Conservation (phyloP, 306 rosid species). For the Amphicarpaea edgeworthii region DNA sequence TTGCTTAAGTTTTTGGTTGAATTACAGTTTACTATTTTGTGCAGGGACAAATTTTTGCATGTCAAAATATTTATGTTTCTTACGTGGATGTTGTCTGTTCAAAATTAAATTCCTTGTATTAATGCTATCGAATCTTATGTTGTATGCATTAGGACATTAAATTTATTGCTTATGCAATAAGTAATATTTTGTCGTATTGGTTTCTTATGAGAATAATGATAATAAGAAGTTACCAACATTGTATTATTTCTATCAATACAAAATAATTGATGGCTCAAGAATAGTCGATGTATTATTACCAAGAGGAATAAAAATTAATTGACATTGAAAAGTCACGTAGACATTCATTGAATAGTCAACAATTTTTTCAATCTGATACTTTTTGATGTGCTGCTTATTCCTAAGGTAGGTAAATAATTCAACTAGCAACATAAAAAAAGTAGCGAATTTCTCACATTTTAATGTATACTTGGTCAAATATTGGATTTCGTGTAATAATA, state of each 20-base stretch:
- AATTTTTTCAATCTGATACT: neutral
- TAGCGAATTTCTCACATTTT: no score
- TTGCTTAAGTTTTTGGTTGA: neutral
- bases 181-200: no score
- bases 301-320: neutral
- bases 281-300: neutral
- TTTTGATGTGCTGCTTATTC: neutral
- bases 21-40: neutral
- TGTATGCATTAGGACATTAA: no score
- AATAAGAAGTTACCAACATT: neutral
- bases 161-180: no score
- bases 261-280: neutral
- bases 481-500: no score
- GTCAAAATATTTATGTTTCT: no score
- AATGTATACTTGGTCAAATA: no score
- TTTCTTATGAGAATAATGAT: neutral
- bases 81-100: no score
- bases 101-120: no score
- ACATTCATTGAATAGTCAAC: neutral
- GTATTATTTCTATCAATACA: neutral
- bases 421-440: no score
- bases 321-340: neutral
- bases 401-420: no score
- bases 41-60: neutral
- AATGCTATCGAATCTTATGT: no score